Conservation (phyloP, 495 filamentous ascomycete species). For the Mytilinidion resinicola region DNA sequence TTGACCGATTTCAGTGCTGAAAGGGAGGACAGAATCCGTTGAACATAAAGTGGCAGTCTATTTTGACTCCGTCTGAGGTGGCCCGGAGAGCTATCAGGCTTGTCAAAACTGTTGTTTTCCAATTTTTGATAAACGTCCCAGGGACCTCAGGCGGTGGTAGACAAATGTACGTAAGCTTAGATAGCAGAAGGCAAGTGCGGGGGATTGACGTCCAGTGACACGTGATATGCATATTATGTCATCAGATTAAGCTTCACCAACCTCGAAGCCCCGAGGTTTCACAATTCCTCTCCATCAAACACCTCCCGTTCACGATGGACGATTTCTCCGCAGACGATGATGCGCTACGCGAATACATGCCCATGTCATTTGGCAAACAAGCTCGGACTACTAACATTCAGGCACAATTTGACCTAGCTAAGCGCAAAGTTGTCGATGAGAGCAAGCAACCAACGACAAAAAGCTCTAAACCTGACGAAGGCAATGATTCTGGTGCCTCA, state of each 20-base stretch:
- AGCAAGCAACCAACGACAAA: constrained; percentile 8
- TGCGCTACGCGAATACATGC: constrained; percentile 73
- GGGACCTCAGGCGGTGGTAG: too few relatives aligned
- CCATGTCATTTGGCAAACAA: constrained; percentile 81
- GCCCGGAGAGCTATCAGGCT: too few relatives aligned
- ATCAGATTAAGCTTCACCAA: background rate
- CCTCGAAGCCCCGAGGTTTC: background rate
- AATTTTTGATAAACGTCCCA: too few relatives aligned
- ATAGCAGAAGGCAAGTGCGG: too few relatives aligned
- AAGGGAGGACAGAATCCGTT: too few relatives aligned
- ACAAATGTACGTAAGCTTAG: too few relatives aligned
- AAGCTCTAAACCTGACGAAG: constrained; percentile 2
- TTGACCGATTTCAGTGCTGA: too few relatives aligned
- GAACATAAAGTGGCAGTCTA: too few relatives aligned
- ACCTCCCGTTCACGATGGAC: constrained; percentile 9
- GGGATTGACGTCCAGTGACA: too few relatives aligned
- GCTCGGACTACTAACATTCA: constrained; percentile 63
- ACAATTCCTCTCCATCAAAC: background rate
- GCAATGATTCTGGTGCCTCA: constrained; percentile 31
- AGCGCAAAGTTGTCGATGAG: constrained; percentile 45
- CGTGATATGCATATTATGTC: background rate
- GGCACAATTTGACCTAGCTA: constrained; percentile 71
- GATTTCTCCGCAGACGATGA: constrained; percentile 41
- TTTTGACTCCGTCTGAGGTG: too few relatives aligned
- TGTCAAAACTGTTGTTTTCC: too few relatives aligned